phyloP scores from a whole-genome alignment of 2,329 filamentous ascomycete species.

The Penicillium sp. region DNA sequence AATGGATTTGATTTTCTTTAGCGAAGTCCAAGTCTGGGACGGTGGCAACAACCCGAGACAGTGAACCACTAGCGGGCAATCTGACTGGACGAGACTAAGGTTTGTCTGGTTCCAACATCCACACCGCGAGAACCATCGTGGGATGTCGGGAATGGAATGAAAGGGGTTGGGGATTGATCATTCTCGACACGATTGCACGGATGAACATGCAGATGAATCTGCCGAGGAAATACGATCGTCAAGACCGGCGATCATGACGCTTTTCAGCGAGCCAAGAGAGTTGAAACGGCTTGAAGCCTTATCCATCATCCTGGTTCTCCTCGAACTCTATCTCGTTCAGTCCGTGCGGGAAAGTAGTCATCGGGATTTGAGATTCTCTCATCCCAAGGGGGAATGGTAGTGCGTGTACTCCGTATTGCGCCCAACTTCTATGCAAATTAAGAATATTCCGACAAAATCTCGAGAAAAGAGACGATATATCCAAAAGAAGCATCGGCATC shows the following conservation, averaged over 20 bases:
- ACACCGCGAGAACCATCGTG: not conserved
- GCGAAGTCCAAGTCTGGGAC: slow-evolving; percentile 5
- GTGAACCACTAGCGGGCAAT: not conserved
- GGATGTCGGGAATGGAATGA: not conserved
- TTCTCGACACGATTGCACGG: too few species aligned
- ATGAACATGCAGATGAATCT: too few species aligned
- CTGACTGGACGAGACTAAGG: slow-evolving; percentile 5
- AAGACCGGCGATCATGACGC: slow-evolving; percentile 21
- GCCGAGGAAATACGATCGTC: slow-evolving; percentile 18
- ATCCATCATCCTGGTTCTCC: slow-evolving; percentile 1
- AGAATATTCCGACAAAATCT: slow-evolving; percentile 3
- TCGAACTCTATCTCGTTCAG: slow-evolving; percentile 6
- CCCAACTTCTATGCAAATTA: too few species aligned
- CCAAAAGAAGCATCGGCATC: slow-evolving; percentile 8
- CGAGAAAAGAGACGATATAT: slow-evolving; percentile 1
- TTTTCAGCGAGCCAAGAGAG: slow-evolving; percentile 9
- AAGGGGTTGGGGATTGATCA: not conserved
- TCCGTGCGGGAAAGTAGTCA: not conserved
- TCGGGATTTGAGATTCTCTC: too few species aligned
- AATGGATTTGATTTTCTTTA: slow-evolving; percentile 1
- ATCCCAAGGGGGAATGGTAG: too few species aligned
- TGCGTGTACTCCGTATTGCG: too few species aligned
- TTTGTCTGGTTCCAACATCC: not conserved
- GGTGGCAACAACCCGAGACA: slow-evolving; percentile 6
- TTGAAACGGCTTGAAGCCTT: slow-evolving; percentile 13